phyloP scores from a whole-genome alignment of 148 eudicot species.

The Rhododendron kiyosumense region DNA sequence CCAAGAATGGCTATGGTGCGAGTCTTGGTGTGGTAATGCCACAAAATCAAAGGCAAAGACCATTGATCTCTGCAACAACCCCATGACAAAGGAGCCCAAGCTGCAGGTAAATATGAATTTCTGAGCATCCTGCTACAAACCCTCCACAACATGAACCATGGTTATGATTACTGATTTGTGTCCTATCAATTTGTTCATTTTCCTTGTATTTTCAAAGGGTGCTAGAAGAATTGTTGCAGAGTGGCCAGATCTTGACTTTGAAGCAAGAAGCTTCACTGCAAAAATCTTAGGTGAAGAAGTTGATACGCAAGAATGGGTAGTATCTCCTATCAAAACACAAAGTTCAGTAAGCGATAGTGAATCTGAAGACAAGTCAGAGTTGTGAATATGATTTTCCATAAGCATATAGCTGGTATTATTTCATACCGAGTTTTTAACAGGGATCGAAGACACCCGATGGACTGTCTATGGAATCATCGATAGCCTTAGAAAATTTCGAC shows the following conservation, averaged over 20 bases:
- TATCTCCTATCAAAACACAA: conserved; percentile 24
- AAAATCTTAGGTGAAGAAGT: conserved; percentile 65
- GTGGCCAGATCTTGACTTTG: conserved; percentile 82
- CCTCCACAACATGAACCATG: not conserved
- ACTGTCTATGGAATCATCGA: not conserved
- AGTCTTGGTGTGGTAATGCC: conserved; percentile 97
- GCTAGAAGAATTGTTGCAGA: conserved; percentile 87
- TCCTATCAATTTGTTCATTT: not conserved
- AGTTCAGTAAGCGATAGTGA: not conserved
- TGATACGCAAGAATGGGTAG: conserved; percentile 32
- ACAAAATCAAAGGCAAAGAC: conserved; percentile 91
- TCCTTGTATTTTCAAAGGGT: conserved; percentile 39
- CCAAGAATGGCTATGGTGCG: conserved; percentile 99
- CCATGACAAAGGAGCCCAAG: conserved; percentile 98
- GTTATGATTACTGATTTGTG: not conserved
- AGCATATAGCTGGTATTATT: not conserved
- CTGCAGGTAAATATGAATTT: conserved; percentile 56
- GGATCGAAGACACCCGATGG: not conserved
- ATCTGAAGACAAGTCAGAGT: conserved; percentile 55
- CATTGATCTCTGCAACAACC: conserved; percentile 94
- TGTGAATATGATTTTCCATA: conserved; percentile 25
- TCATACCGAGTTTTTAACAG: not conserved
- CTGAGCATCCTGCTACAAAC: not conserved
- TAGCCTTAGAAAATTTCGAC: not conserved
- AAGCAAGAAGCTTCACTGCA: conserved; percentile 78